Base-by-base conservation (phyloP, 768 basidiomycete species). In the Kondoa malvinella region DNA sequence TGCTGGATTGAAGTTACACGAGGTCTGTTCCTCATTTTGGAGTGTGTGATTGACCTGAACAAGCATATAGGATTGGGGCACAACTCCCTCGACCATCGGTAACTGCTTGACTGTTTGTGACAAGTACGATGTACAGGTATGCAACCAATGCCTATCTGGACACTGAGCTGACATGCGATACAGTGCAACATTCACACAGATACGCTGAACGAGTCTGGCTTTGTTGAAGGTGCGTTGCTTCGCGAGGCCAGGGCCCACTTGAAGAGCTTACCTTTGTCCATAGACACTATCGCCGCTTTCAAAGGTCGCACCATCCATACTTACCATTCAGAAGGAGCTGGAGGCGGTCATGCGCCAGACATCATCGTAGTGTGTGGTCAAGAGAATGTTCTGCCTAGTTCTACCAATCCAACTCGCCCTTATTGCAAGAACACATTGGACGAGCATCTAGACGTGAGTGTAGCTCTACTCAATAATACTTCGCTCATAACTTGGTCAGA, bases 281-380 rank as follows among this genome's bases (percentile, higher is more conserved):
- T 73, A 89, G 89, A 82, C 65, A 96, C 94, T 0, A 88, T 97
- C 64, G 83, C 81, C 14, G 92, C 95, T 0, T 91, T 97, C 76
- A 89, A 86, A 1, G 83, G 82, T 1, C 83, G 92, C 26, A 92
- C 92, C 0, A 97, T 99, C 66, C 94, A 97, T 74, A 92, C 92
- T 14, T 99, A 97, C 75, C 95, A 97, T 25, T 8, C 4, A 31
- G 58, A 4, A 59, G 58, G 58, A 4, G 58, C 58, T 59, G 58
- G 58, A 25, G 58, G 58, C 4, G 58, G 58, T 59, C 21, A 59
- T 25, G 21, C 30, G 27, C 58, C 58, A 31, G 95, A 97, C 74
- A 96, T 97, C 77, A 94, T 99, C 75, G 87, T 89, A n/a, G 92
- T 96, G 26, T 94, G 91, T 70, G 89, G 88, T 31, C 82, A 84